Evolutionary conservation across 306 rosid species (phyloP), one percentile per base, ranked within the genome.

Genomic region (Quillaja saponaria): DNA sequence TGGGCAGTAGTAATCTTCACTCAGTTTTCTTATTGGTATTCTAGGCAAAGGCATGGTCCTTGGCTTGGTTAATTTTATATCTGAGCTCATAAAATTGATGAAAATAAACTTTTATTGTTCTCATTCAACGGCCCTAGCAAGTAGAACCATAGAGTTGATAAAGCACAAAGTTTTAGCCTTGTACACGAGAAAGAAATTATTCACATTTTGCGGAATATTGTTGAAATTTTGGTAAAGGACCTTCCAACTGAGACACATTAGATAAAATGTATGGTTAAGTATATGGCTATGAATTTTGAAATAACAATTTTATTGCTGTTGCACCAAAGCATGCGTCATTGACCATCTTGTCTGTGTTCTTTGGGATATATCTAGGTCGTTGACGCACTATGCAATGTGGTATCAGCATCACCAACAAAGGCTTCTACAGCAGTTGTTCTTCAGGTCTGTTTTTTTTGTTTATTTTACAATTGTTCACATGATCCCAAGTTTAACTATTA

Each of bases 301-400:
- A 25, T 57, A 16, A 8, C 12, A 40, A 52, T 31, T 19, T 15
- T 52, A 15, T 45, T 33, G 53, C 21, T 38, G n/a, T 78, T 47
- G 64, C 41, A 25, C 4, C 31, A 25, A 44, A 44, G 45, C 28
- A 44, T 49, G 45, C 28, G 40, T 53, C 21, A 17, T 51, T 69
- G 68, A 37, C 71, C 11, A 34, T 21, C 63, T 48, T 54, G 13
- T 68, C 17, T 56, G 21, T 44, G 55, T 63, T 67, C 44, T 39
- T 12, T 39, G 44, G 10, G 44, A 2, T 25, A 58, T 61, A 38
- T 68, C 17, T 68, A 92, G 98, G 95, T 92, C 42, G 92, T 92
- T 62, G 98, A 88, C 77, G 98, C 98, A 60, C 75, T 92, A 70
- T 92, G 95, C 87, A 86, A 92, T 50, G 98, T 92, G 55, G 98